Evolutionary conservation across 2,329 filamentous ascomycete genomes (phyloP), one percentile per base, ranked within the genome.

Genomic region (Paracamarosporium sp.): DNA sequence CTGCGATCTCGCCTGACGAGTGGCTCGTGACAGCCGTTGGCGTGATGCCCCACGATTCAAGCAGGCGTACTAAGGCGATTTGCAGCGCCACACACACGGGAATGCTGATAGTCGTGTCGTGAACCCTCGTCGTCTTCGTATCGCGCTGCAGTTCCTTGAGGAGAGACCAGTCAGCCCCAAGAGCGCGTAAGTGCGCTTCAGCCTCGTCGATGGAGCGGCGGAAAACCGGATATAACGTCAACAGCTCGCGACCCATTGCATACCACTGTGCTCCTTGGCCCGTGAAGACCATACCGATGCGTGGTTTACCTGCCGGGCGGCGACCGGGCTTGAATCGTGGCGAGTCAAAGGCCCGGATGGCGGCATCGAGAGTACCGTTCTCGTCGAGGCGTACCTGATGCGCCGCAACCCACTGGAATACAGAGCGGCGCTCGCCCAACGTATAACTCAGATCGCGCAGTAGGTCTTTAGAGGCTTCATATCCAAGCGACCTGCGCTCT

Each of bases 261-360:
- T 33, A 28, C 58, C 66, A 73, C 28, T 74, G 71, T 0, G 68
- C 70, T 20, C 69, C 70, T 52, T 74, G 71, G 3, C 71, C 71
- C 1, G 69, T 73, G 43, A 72, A 74, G 7, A 72, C 59, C 36
- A 65, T 61, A 61, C 5, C 80, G 56, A 61, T 60, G 8, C 24
- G 31, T 7, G 45, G 45, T 35, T 48, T 22, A 3, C 13, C 28
- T 35, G 45, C 25, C n/a, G 27, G n/a, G 17, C 17, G 36, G n/a
- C n/a, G n/a, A 17, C 9, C 36, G 4, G 36, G 4, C 9, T 40
- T 11, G 40, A 44, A 44, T 47, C 9, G 50, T 4, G 22, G 24
- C 13, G 4, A 44, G 20, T 27, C 40, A 9, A 27, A 9, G 6
- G 9, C 8, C 11, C 55, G 17, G 15, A 38, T 31, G 25, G 20